Conservation (phyloP, 2,329 filamentous ascomycete genomes). For the Pyrenochaeta sp. region DNA sequence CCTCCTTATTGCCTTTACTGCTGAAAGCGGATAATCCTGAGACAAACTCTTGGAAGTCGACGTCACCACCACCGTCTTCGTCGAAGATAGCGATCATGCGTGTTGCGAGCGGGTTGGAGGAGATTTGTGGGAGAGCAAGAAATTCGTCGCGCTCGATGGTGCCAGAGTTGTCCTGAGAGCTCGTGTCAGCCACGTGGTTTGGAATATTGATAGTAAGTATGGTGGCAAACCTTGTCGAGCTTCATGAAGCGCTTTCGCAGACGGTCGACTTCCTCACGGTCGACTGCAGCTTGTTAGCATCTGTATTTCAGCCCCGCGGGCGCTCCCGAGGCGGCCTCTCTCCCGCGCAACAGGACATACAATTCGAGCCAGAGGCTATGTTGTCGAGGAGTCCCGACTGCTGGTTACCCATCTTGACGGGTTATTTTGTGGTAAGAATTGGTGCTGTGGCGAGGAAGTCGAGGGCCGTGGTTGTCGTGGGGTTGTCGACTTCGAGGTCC, state of each 20-base stretch:
- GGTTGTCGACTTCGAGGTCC: slow-evolving; percentile 27
- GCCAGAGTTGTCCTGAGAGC: slow-evolving; percentile 89
- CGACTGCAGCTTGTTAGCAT: slow-evolving; percentile 67
- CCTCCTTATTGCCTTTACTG: slow-evolving; percentile 98
- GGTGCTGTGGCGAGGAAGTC: slow-evolving; percentile 22
- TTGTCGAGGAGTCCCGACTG: slow-evolving; percentile 82
- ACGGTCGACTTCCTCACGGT: slow-evolving; percentile 95
- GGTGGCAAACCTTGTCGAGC: slow-evolving; percentile 81
- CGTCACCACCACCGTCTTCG: slow-evolving; percentile 95
- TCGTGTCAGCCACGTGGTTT: slow-evolving; percentile 2
- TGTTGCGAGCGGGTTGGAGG: slow-evolving; percentile 95
- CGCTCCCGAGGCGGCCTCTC: slow-evolving; percentile 27
- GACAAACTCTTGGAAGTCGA: slow-evolving; percentile 99
- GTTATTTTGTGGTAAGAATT: slow-evolving; percentile 16
- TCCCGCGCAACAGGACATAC: slow-evolving; percentile 61
- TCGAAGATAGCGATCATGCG: slow-evolving; percentile 99
- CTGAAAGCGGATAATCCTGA: slow-evolving; percentile 94
- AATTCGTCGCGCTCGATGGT: slow-evolving; percentile 99
- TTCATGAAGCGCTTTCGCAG: slow-evolving; percentile 99
- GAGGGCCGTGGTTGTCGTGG: slow-evolving; percentile 32
- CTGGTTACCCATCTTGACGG: slow-evolving; percentile 61
- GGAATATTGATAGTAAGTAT: not conserved
- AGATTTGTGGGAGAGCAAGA: slow-evolving; percentile 94
- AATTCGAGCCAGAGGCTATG: slow-evolving; percentile 96
- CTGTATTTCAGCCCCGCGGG: slow-evolving; percentile 39